A percentile compares a stretch with the other conserved stretches of the same genome.
phyloP scores from a whole-genome alignment of 2,329 filamentous ascomycete genomes.

The Colletotrichum tropicale region DNA sequence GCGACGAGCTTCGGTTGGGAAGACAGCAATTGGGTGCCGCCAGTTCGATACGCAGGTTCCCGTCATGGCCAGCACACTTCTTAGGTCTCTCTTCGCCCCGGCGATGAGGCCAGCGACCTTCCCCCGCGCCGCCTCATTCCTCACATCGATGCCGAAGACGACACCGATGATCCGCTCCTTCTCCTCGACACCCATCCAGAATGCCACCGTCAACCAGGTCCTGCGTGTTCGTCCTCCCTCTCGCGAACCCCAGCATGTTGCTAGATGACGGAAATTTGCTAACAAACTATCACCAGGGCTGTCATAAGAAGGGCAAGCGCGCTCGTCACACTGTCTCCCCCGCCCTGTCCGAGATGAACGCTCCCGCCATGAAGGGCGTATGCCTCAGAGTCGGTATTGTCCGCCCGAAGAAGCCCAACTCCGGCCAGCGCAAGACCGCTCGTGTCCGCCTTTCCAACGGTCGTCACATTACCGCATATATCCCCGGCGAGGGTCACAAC shows the following conservation, averaged over 20 bases:
- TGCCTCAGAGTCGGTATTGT: slow-evolving; percentile 93
- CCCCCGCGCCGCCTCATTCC: slow-evolving; percentile 15
- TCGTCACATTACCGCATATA: slow-evolving; percentile 88
- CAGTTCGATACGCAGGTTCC: background rate
- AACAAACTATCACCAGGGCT: slow-evolving; percentile 56
- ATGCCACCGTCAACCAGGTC: slow-evolving; percentile 76
- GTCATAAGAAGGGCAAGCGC: slow-evolving; percentile 73
- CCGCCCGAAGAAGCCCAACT: slow-evolving; percentile 99
- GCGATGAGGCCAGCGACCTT: slow-evolving; percentile 27
- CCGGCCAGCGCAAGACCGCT: slow-evolving; percentile 93
- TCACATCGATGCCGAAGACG: slow-evolving; percentile 13
- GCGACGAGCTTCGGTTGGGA: background rate
- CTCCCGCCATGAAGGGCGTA: slow-evolving; percentile 91
- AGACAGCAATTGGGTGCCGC: slow-evolving; percentile 5
- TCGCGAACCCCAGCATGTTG: background rate
- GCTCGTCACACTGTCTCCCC: slow-evolving; percentile 89
- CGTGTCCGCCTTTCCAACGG: slow-evolving; percentile 89
- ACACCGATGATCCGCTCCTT: slow-evolving; percentile 47
- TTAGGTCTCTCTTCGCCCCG: slow-evolving; percentile 36
- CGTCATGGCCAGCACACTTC: slow-evolving; percentile 36
- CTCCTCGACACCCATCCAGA: slow-evolving; percentile 59
- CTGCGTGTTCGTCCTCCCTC: slow-evolving; percentile 50
- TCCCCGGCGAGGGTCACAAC: slow-evolving; percentile 97
- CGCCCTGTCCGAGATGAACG: slow-evolving; percentile 70
- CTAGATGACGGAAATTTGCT: background rate